Conservation (phyloP, 2,329 filamentous ascomycete species). For the Paecilomyces variotii region DNA sequence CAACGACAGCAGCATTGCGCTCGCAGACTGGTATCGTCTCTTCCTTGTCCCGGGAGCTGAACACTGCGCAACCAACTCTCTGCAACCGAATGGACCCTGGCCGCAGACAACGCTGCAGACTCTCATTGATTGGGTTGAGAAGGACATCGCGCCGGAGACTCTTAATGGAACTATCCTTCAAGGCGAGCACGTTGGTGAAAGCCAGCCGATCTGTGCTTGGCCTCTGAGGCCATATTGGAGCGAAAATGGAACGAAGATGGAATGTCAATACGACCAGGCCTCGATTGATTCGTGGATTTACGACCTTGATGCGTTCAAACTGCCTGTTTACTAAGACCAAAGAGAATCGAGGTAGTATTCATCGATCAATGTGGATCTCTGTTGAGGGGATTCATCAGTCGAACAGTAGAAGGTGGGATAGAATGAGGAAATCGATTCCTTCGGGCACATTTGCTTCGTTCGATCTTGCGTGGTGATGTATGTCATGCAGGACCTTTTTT, state of each 20-base stretch:
- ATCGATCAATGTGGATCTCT: too few species aligned
- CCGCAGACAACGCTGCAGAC: conserved; percentile 40
- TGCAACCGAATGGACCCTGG: conserved; percentile 37
- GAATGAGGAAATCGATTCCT: not conserved
- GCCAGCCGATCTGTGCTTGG: conserved; percentile 28
- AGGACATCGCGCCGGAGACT: conserved; percentile 36
- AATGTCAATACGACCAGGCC: conserved; percentile 32
- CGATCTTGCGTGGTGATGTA: not conserved
- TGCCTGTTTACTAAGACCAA: conserved; percentile 28
- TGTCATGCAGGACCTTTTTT: not conserved
- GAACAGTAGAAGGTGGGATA: not conserved
- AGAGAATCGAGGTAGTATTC: not conserved
- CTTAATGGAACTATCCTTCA: conserved; percentile 35
- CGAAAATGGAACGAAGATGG: conserved; percentile 24
- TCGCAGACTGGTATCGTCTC: conserved; percentile 48
- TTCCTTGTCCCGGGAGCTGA: conserved; percentile 48
- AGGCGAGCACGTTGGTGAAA: conserved; percentile 22
- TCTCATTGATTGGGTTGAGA: conserved; percentile 48
- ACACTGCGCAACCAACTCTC: conserved; percentile 42
- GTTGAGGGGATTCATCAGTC: not conserved
- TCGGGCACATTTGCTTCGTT: not conserved
- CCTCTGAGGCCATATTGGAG: conserved; percentile 24
- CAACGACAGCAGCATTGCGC: conserved; percentile 31
- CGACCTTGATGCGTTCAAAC: conserved; percentile 30
- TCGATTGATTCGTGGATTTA: conserved; percentile 35